Conservation (phyloP, 192 early-diverging fungal species). For the Umbelopsis ramanniana region DNA sequence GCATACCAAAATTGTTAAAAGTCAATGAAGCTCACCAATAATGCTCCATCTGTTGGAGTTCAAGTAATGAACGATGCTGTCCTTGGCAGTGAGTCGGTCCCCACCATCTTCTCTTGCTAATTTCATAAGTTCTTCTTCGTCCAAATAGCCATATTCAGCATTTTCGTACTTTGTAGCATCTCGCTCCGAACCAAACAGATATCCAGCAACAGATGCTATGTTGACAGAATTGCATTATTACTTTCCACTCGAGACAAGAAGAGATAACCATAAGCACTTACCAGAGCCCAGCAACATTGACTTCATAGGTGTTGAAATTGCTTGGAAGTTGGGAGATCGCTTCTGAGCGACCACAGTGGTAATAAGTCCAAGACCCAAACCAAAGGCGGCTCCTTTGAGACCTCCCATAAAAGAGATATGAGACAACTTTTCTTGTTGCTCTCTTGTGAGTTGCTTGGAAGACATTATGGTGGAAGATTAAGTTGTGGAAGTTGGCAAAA, state of each 20-base stretch:
- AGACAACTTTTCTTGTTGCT: slow-evolving; percentile 35
- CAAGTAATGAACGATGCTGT: slow-evolving; percentile 32
- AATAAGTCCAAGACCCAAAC: slow-evolving; percentile 42
- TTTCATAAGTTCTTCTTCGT: slow-evolving; percentile 27
- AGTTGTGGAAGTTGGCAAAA: neutral
- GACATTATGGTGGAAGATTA: slow-evolving; percentile 4
- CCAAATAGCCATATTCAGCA: slow-evolving; percentile 38
- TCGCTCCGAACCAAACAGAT: slow-evolving; percentile 40
- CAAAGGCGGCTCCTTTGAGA: slow-evolving; percentile 41
- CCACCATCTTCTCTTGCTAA: slow-evolving; percentile 5
- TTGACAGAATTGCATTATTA: slow-evolving; percentile 10
- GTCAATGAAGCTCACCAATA: slow-evolving; percentile 29
- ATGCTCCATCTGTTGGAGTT: slow-evolving; percentile 46
- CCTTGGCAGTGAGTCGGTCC: slow-evolving; percentile 12
- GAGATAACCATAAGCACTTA: neutral
- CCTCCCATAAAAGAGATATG: slow-evolving; percentile 31
- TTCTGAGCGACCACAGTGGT: slow-evolving; percentile 37
- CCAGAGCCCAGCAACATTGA: slow-evolving; percentile 40
- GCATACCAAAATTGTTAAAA: no score
- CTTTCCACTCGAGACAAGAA: no score
- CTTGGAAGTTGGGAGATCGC: slow-evolving; percentile 38
- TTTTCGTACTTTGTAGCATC: slow-evolving; percentile 41
- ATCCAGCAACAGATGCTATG: slow-evolving; percentile 40
- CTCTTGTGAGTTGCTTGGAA: slow-evolving; percentile 25
- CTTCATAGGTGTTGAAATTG: slow-evolving; percentile 40